Evolutionary conservation across 1,284 basidiomycete genomes (phyloP).

Genomic region (Microstroma glucosiphilum): DNA sequence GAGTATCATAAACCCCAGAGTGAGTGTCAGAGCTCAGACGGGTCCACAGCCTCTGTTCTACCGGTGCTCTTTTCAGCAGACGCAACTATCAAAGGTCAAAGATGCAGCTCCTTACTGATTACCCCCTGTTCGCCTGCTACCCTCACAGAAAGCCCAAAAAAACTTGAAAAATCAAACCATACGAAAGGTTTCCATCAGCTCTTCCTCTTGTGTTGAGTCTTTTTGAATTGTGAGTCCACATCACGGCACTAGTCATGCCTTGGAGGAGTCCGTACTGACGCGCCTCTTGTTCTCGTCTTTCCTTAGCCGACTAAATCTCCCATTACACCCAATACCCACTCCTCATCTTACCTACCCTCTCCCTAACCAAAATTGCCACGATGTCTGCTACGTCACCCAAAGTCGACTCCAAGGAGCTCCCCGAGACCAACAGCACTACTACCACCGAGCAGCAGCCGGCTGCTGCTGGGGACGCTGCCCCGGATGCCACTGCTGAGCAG

Average conservation of each 20-base stretch:
- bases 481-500: constrained; percentile 20
- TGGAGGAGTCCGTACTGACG: no score
- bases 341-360: constrained; percentile 4
- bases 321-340: background rate
- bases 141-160: constrained; percentile 5
- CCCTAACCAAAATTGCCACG: constrained; percentile 8
- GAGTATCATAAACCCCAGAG: no score
- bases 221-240: no score
- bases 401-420: constrained; percentile 25
- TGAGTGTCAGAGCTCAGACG: no score
- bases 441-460: constrained; percentile 21
- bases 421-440: constrained; percentile 14
- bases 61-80: no score
- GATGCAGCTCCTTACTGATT: constrained; percentile 3
- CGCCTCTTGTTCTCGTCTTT: no score
- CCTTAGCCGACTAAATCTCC: no score
- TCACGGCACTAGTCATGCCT: no score
- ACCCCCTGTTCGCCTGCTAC: constrained; percentile 7
- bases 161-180: background rate
- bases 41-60: no score
- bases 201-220: no score
- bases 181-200: no score
- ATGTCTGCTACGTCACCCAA: constrained; percentile 40
- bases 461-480: constrained; percentile 28
- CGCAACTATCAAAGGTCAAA: no score